Evolutionary conservation across 108 stramenopile species (phyloP).

Genomic region (Skeletonema grethae): DNA sequence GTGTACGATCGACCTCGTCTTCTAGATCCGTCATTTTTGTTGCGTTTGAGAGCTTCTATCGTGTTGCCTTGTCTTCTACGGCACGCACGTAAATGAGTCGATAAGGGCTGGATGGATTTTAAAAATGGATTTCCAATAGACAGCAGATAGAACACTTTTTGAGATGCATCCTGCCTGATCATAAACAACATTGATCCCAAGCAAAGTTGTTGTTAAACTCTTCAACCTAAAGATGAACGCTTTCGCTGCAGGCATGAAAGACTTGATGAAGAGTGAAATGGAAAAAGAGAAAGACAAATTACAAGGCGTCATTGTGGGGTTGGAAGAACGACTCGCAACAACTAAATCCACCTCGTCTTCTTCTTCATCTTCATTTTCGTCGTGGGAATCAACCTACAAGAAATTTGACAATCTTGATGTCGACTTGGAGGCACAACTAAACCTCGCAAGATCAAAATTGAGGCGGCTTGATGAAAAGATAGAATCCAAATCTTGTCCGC

Average conservation of each 20-base stretch:
- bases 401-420: background rate
- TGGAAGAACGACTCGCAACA: slow-evolving; percentile 5
- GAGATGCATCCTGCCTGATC: too few relatives aligned
- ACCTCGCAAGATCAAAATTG: slow-evolving; percentile 1
- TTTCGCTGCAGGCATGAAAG: slow-evolving; percentile 8
- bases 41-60: too few relatives aligned
- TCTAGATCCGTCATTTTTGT: background rate
- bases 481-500: slow-evolving; percentile 5
- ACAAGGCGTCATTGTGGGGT: background rate
- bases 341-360: too few relatives aligned
- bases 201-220: too few relatives aligned
- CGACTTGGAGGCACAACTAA: slow-evolving; percentile 1
- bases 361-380: slow-evolving; percentile 4
- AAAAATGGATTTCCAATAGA: too few relatives aligned
- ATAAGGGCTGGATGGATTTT: too few relatives aligned
- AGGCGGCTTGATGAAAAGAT: slow-evolving; percentile 12
- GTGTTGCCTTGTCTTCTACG: too few relatives aligned
- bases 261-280: slow-evolving; percentile 10
- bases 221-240: too few relatives aligned
- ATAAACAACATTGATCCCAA: too few relatives aligned
- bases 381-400: slow-evolving; percentile 11
- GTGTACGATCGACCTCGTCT: background rate
- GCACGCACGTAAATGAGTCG: too few relatives aligned
- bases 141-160: too few relatives aligned
- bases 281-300: slow-evolving; percentile 8